Base-by-base conservation (phyloP, 2,329 filamentous ascomycete genomes). In the Plectosphaerella sp. region DNA sequence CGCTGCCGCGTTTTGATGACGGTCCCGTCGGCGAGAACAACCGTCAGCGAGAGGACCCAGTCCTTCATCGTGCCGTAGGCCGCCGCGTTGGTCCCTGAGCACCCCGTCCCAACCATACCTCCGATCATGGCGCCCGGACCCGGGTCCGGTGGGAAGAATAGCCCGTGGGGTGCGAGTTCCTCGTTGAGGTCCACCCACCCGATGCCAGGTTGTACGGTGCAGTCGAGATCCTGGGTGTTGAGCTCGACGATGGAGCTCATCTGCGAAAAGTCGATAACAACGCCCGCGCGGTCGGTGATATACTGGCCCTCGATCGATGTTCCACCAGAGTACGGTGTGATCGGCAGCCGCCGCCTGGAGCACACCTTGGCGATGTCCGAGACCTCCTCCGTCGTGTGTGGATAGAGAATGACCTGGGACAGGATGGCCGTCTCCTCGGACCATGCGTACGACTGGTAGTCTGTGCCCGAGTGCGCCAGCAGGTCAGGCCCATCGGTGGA, bases 31-130 rank as follows among this genome's bases (percentile, higher is more conserved):
- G 89, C 87, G 49, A 95, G 77, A 1, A 95, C 89, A 2, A 94
- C 87, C 0, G 89, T 94, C 47, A 95, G 72, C 48, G 83, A 88
- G 10, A 93, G 70, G 1, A 94, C 89, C 89, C 89, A 95, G 64
- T 95, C 90, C 50, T 88, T 83, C 89, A 94, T 94, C 0, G 89
- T 94, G 49, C 89, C 90, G 64, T 94, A 94, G 47, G 88, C 79
- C 66, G 91, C 91, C 4, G 89, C 83, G 65, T 95, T 94, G 3
- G 89, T 94, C 47, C 90, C 90, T 54, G 75, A 78, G 64, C 75
- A 79, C 47, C 76, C 76, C 11, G 86, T 89, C 2, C 83, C 84
- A 4, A 89, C 80, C 86, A 89, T 89, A 18, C 90, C 90, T 48
- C 90, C 90, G 57, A 95, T 92, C 78, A 87, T 88, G 49, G 90